These are phyloP conservation scores for Rhodotorula kratochvilovae DNA, from an alignment of 768 basidiomycete genomes.

Conservation along the genomic window DNA sequence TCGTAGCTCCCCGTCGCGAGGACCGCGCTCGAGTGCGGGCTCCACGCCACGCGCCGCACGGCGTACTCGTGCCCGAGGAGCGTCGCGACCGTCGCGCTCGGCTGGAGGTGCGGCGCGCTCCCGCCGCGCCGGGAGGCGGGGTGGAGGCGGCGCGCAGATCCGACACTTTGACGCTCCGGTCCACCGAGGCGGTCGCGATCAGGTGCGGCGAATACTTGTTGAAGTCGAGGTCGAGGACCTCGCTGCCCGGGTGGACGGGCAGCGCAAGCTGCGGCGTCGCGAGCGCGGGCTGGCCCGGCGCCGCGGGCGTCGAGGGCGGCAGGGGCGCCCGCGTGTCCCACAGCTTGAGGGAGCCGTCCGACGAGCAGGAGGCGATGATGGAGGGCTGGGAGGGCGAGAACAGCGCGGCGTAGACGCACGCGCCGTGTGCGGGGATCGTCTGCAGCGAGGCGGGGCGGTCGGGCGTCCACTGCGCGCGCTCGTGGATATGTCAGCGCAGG, in stretches of 20 bases:
- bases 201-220: conserved; percentile 81
- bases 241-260: conserved; percentile 47
- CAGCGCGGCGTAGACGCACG: conserved; percentile 81
- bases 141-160: conserved; percentile 78
- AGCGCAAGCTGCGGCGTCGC: conserved; percentile 26
- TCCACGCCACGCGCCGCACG: conserved; percentile 79
- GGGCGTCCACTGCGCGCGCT: conserved; percentile 68
- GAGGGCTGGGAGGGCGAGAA: conserved; percentile 91
- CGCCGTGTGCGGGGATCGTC: conserved; percentile 75
- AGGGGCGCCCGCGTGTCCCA: conserved; percentile 57
- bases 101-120: conserved; percentile 43
- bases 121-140: conserved; percentile 52
- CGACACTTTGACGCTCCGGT: conserved; percentile 71
- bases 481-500: not conserved
- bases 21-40: conserved; percentile 43
- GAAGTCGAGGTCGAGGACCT: conserved; percentile 81
- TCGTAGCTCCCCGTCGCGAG: conserved; percentile 70
- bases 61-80: conserved; percentile 85
- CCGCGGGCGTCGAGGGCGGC: conserved; percentile 2
- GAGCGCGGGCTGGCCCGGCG: conserved; percentile 14
- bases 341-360: conserved; percentile 76
- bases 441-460: conserved; percentile 70
- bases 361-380: conserved; percentile 73
- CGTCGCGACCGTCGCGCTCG: conserved; percentile 47
- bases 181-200: conserved; percentile 73